Evolutionary conservation across 495 filamentous ascomycete species (phyloP), one percentile per base, ranked within the genome.

Genomic region (Xylaria acuta): DNA sequence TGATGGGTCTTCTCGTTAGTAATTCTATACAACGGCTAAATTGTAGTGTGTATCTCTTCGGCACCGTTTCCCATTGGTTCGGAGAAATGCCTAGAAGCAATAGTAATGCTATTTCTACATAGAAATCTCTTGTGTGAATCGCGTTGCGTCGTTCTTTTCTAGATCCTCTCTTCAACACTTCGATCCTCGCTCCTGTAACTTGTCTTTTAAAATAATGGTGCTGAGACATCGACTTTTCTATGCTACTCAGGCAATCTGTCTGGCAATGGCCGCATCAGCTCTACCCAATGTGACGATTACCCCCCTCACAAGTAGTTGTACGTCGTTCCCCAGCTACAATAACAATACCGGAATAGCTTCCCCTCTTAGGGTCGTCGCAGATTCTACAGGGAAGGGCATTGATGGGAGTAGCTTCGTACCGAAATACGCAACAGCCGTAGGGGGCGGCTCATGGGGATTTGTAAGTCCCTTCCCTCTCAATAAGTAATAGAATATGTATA

Each of bases 401-500:
- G 75, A 77, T 34, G 75, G 75, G 11, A 66, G 64, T 49, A 59
- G 30, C 27, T 77, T 77, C 22, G 40, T 63, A 7, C 75, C 75
- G 7, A 67, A 69, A 34, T 77, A 69, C 38, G 70, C 75, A 6
- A 75, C 63, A 22, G 75, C 75, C 8, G 73, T 75, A 20, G 75
- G 75, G 5, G 73, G 75, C 20, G 73, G 75, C 2, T 71, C 56
- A 30, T 77, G 75, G 75, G 75, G 75, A 22, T 77, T 77, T 43
- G 75, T 77, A 73, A 25, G 64, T 54, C 49, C 36, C 3, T 36
- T 20, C 40, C 27, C 16, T 40, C 7, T 2, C 58, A 22, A 40
- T 60, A 40, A 3, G 34, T 41, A 6, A 12, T 1, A 60, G 34
- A 16, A 20, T 4, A 32, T 16, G 18, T 32, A 27, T 16, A 56